Evolutionary conservation across 371 early-diverging fungal species (phyloP).

Genomic region (Cokeromyces recurvatus): DNA sequence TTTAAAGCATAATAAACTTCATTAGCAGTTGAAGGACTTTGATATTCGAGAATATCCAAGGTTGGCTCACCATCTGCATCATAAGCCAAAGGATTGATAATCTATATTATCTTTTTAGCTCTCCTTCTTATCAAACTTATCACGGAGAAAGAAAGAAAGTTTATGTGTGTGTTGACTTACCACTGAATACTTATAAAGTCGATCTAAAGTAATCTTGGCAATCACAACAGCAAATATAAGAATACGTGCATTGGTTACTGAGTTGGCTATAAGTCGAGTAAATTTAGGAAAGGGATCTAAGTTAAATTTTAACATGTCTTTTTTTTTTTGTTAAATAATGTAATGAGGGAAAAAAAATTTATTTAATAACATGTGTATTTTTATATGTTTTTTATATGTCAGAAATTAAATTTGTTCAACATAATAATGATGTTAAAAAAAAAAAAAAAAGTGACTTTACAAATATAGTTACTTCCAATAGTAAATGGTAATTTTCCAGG

Average conservation of each 20-base stretch:
- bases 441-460: too few relatives aligned
- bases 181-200: constrained; percentile 35
- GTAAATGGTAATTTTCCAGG: too few relatives aligned
- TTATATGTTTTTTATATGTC: not conserved
- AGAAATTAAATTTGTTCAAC: not conserved
- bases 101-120: constrained; percentile 16
- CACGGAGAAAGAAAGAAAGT: not conserved
- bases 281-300: constrained; percentile 40
- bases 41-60: constrained; percentile 42
- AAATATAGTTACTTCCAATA: too few relatives aligned
- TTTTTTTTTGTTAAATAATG: too few relatives aligned
- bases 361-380: too few relatives aligned
- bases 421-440: not conserved
- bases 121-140: not conserved
- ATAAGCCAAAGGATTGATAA: constrained; percentile 34
- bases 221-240: constrained; percentile 30
- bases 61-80: constrained; percentile 28
- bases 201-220: constrained; percentile 41
- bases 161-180: too few relatives aligned
- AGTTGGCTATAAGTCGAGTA: constrained; percentile 17
- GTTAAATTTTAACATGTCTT: constrained; percentile 19
- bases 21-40: constrained; percentile 24
- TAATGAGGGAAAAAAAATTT: not conserved
- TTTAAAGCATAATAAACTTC: constrained; percentile 27
- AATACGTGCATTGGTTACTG: constrained; percentile 36